Evolutionary conservation across 2,329 filamentous ascomycete species (phyloP), one percentile per base, ranked within the genome.

Genomic region (Paracoccidioides lutzii): DNA sequence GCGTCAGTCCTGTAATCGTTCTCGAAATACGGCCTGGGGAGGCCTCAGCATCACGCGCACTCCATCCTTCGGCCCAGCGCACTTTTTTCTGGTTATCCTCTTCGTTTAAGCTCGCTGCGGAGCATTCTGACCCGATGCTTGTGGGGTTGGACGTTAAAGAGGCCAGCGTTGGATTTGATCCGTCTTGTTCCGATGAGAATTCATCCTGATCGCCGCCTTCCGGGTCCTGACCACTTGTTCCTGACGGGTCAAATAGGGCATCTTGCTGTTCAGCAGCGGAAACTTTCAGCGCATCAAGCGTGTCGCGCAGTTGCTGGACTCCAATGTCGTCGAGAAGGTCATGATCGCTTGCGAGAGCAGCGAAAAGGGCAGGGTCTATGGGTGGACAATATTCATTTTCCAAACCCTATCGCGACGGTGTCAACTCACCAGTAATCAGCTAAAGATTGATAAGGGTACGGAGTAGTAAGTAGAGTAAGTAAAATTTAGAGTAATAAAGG

Each of bases 321-420:
- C 83, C 74, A 0, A 71, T 63, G 28, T 81, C 69, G 33, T 60
- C 45, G 2, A 71, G 66, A 15, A 90, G 73, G 62, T 90, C 80
- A 69, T 82, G 88, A 65, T 97, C 91, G 53, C 75, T 81, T 4
- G 82, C 75, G 52, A 96, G 87, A 3, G 88, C 84, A 54, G 85
- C 78, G 57, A 96, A 80, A 10, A 91, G 78, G 0, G 88, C 80
- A 60, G 89, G 81, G 62, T 96, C 90, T 43, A 96, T 71, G 15
- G 84, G 79, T 30, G 85, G 80, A 66, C 83, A 84, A 65, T 88
- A 91, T 60, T 85, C 81, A 59, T 82, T 78, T 83, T 90, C 66
- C 30, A 74, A 62, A 45, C 70, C 68, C 71, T 73, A 12, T 15
- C 32, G 28, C 38, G 30, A 33, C 7, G 12, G 22, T 22, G 22